phyloP scores from a whole-genome alignment of 495 filamentous ascomycete genomes.

The Podospora sp. region DNA sequence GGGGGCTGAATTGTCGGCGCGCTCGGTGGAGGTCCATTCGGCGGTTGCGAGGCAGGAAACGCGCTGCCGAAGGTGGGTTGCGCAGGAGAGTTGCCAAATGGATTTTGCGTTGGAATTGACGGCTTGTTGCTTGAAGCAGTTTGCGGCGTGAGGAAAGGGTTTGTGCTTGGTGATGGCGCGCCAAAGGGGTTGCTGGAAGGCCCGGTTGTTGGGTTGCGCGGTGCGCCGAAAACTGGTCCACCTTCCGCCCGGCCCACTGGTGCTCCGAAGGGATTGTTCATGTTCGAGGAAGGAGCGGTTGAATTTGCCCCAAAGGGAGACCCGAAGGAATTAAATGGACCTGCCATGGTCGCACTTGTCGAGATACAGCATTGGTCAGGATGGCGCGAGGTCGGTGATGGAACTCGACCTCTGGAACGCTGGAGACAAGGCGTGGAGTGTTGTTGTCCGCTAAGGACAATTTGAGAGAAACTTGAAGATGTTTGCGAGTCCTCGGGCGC shows the following conservation, averaged over 20 bases:
- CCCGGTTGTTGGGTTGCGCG: background rate
- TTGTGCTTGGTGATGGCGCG: slow-evolving; percentile 1
- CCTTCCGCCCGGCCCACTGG: background rate
- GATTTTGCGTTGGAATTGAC: slow-evolving; percentile 16
- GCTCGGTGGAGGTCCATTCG: slow-evolving; percentile 2
- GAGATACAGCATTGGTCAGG: slow-evolving; percentile 28
- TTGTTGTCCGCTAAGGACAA: background rate
- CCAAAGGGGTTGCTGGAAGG: slow-evolving; percentile 20
- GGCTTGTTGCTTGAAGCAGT: background rate
- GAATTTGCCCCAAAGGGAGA: slow-evolving; percentile 11
- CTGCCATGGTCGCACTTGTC: slow-evolving; percentile 24
- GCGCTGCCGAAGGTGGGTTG: background rate
- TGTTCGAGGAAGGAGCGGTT: background rate
- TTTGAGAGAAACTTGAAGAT: background rate
- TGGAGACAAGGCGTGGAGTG: background rate
- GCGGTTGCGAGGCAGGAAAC: background rate
- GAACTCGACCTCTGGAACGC: background rate
- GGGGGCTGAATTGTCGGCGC: background rate
- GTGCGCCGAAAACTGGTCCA: slow-evolving; percentile 9
- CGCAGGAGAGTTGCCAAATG: slow-evolving; percentile 14
- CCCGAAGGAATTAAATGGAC: slow-evolving; percentile 33
- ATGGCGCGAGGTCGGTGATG: background rate
- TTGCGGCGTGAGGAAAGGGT: slow-evolving; percentile 1
- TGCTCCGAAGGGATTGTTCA: slow-evolving; percentile 19
- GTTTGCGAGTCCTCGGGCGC: slow-evolving; percentile 11